These are phyloP conservation scores for Solidago caesia DNA, from an alignment of 129 eudicot genomes.

Conservation along the genomic window DNA sequence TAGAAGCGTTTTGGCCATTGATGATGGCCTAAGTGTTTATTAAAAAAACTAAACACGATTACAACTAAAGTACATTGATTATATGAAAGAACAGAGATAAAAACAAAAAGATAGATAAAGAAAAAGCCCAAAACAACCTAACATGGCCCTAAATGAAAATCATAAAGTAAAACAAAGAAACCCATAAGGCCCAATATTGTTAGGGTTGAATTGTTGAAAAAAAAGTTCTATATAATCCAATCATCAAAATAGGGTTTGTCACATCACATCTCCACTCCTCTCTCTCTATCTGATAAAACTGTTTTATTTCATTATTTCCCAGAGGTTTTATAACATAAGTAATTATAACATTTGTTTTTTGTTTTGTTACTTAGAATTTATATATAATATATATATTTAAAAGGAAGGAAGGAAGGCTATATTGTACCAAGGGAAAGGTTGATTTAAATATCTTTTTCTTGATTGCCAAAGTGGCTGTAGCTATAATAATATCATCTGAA, in stretches of 20 bases:
- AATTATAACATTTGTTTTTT: too few species aligned
- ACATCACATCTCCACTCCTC: neutral
- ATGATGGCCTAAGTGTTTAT: too few species aligned
- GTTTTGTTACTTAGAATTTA: neutral
- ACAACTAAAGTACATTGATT: too few species aligned
- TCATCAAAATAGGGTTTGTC: slow-evolving; percentile 4
- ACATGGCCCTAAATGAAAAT: too few species aligned
- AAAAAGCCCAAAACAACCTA: too few species aligned
- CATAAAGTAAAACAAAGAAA: neutral
- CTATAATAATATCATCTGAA: slow-evolving; percentile 5
- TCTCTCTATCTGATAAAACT: too few species aligned
- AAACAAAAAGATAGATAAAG: too few species aligned
- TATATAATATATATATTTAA: neutral
- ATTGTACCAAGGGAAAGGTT: slow-evolving; percentile 35
- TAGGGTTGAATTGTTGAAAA: neutral
- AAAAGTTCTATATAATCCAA: neutral
- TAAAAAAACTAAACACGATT: too few species aligned
- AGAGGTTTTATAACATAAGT: neutral
- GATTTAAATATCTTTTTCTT: slow-evolving; percentile 17
- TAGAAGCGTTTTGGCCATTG: too few species aligned
- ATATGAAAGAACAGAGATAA: too few species aligned
- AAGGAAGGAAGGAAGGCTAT: neutral
- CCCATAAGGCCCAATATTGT: slow-evolving; percentile 1
- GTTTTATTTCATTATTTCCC: neutral
- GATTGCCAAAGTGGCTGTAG: slow-evolving; percentile 38